These are phyloP conservation scores for Talaromyces islandicus DNA, from an alignment of 2,329 filamentous ascomycete species.

Conservation along the genomic window DNA sequence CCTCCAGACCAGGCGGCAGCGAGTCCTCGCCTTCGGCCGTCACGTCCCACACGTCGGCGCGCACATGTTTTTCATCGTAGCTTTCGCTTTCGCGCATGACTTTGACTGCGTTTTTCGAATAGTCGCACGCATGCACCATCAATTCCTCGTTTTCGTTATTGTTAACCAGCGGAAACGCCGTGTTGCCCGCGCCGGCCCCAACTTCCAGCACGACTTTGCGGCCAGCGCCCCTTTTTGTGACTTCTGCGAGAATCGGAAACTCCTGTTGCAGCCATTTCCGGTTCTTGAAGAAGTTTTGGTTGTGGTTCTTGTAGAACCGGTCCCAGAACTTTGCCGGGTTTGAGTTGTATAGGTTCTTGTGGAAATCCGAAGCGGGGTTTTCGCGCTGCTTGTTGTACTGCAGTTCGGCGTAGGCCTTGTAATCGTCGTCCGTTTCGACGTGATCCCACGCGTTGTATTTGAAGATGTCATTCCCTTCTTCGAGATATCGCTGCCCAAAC, in stretches of 20 bases:
- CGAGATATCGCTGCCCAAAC: slow-evolving; percentile 83
- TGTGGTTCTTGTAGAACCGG: slow-evolving; percentile 96
- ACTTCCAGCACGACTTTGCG: slow-evolving; percentile 74
- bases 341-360: slow-evolving; percentile 81
- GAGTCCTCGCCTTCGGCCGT: slow-evolving; percentile 48
- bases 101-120: slow-evolving; percentile 89
- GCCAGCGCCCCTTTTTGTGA: slow-evolving; percentile 66
- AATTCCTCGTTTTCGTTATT: slow-evolving; percentile 77
- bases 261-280: slow-evolving; percentile 96
- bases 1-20: slow-evolving; percentile 69
- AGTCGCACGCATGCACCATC: slow-evolving; percentile 90
- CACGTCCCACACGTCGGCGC: slow-evolving; percentile 93
- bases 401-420: slow-evolving; percentile 75
- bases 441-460: slow-evolving; percentile 99
- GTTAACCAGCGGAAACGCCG: slow-evolving; percentile 82
- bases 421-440: slow-evolving; percentile 84
- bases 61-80: slow-evolving; percentile 67
- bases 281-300: slow-evolving; percentile 96
- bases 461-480: slow-evolving; percentile 82
- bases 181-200: slow-evolving; percentile 92
- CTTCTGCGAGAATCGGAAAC: slow-evolving; percentile 77
- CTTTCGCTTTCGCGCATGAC: slow-evolving; percentile 76
- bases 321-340: slow-evolving; percentile 98
- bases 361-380: slow-evolving; percentile 85
- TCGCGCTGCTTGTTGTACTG: slow-evolving; percentile 82